Evolutionary conservation across 768 basidiomycete species (phyloP).

Genomic region (Serendipita vermifera): DNA sequence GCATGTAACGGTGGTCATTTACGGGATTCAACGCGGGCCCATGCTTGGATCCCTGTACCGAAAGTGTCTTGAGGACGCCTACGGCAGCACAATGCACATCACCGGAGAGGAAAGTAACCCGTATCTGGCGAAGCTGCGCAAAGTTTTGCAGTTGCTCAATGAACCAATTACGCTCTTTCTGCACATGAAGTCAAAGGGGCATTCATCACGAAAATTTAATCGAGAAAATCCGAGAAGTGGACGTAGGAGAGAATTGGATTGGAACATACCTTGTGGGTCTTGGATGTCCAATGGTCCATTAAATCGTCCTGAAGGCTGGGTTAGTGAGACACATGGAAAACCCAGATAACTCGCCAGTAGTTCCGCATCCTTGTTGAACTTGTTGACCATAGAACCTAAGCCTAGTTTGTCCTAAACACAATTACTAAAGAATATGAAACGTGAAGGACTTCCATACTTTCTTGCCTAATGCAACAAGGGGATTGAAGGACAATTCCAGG

Average conservation of each 20-base stretch:
- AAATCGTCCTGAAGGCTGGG: constrained; percentile 45
- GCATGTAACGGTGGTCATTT: constrained; percentile 75
- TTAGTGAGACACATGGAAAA: not conserved
- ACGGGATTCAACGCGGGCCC: constrained; percentile 33
- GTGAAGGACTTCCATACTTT: not conserved
- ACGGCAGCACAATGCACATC: constrained; percentile 91
- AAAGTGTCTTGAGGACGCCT: constrained; percentile 58
- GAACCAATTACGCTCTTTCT: constrained; percentile 87
- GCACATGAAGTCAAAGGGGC: constrained; percentile 17
- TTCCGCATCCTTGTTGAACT: constrained; percentile 87
- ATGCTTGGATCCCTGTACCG: constrained; percentile 32
- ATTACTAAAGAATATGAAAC: not conserved
- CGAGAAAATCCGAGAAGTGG: not conserved
- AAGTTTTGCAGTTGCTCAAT: constrained; percentile 66
- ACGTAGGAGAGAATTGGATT: not conserved
- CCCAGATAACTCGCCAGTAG: constrained; percentile 68
- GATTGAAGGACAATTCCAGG: constrained; percentile 73
- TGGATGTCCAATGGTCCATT: constrained; percentile 66
- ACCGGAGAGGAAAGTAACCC: constrained; percentile 80
- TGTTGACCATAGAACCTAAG: constrained; percentile 69
- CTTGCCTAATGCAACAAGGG: constrained; percentile 61
- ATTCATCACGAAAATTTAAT: constrained; percentile 9
- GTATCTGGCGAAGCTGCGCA: constrained; percentile 45
- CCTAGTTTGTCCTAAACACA: constrained; percentile 41
- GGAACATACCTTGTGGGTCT: constrained; percentile 49